Base-by-base conservation (phyloP, 2,329 filamentous ascomycete genomes). In the Hypoxylon sp. region DNA sequence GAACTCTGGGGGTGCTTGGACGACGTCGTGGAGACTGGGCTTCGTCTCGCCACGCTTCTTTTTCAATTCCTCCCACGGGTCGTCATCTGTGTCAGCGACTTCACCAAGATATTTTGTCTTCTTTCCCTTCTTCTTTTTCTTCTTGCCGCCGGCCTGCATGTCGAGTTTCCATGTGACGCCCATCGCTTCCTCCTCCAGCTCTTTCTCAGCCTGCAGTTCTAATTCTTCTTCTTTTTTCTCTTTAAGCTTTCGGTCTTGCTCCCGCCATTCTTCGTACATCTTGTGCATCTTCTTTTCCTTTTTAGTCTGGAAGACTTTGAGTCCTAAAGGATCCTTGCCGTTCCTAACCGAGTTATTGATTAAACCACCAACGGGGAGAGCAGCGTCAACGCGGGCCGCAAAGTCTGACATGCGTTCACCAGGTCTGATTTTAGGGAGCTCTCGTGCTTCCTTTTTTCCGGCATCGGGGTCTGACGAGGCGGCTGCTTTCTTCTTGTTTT, bases 401-500 rank as follows among this genome's bases (percentile, higher is more conserved):
- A 97, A 99, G 57, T 97, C 92, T 3, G 91, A 89, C 75, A 98
- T 83, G 56, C 89, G 88, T 79, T 99, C 96, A 56, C 93, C 93
- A 0, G 94, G 94, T 14, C 89, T 86, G 69, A 98, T 98, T 51
- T 87, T 92, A 0, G 89, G 90, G 2, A 85, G 75, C 25, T 84
- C 80, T 3, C 73, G 41, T 5, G 74, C 71, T 1, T 70, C 61
- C 5, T 75, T 70, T 7, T 66, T 57, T 28, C 68, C 63, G 2
- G 67, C 57, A 21, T 69, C 70, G 2, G 70, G 53, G 13, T 65
- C 53, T 19, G 67, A 51, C 7, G 57, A 36, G 19, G 75, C 67
- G 2, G 71, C 65, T 34, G 69, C 66, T 59, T 72, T 68, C 61
- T 74, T 75, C 59, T 79, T 77, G 61, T 77, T 79, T 32, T 75